A percentile compares a stretch with the other conserved stretches of the same genome.
Evolutionary conservation across 495 filamentous ascomycete genomes (phyloP).

Genomic region (Collariella sp.): DNA sequence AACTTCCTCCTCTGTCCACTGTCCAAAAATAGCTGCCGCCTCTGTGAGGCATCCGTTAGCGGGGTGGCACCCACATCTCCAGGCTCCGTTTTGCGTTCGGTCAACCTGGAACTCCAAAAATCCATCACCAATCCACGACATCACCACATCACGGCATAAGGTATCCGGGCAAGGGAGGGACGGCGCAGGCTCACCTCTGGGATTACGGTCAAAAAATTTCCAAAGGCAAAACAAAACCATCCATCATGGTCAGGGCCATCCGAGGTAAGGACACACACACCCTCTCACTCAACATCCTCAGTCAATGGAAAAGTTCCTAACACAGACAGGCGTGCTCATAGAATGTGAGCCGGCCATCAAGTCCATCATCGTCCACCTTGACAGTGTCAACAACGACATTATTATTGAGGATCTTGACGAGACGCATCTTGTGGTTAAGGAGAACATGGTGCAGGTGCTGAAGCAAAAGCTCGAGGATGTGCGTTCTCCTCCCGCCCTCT

Average conservation of each 20-base stretch:
- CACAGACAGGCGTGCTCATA: slow-evolving; percentile 54
- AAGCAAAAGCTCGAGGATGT: slow-evolving; percentile 52
- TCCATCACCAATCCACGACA: too few species aligned
- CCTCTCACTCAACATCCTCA: not conserved
- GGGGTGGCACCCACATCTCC: too few species aligned
- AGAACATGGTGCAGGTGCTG: slow-evolving; percentile 55
- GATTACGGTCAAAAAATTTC: too few species aligned
- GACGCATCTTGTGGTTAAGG: slow-evolving; percentile 62
- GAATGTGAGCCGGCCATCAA: slow-evolving; percentile 60
- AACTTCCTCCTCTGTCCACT: too few species aligned
- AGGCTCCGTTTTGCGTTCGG: too few species aligned
- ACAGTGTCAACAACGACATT: slow-evolving; percentile 45
- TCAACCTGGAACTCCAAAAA: too few species aligned
- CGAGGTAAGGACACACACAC: not conserved
- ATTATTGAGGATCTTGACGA: slow-evolving; percentile 68
- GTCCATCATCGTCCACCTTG: slow-evolving; percentile 52
- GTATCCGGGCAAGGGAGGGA: too few species aligned
- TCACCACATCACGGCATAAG: too few species aligned
- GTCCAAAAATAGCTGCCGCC: too few species aligned
- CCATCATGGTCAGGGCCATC: slow-evolving; percentile 14
- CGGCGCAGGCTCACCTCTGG: too few species aligned
- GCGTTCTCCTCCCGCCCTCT: slow-evolving; percentile 3
- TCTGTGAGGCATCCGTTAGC: too few species aligned
- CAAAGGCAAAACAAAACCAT: too few species aligned
- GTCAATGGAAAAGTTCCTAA: not conserved